Evolutionary conservation across 2,329 filamentous ascomycete species (phyloP).

Genomic region (Phialophora expanda): DNA sequence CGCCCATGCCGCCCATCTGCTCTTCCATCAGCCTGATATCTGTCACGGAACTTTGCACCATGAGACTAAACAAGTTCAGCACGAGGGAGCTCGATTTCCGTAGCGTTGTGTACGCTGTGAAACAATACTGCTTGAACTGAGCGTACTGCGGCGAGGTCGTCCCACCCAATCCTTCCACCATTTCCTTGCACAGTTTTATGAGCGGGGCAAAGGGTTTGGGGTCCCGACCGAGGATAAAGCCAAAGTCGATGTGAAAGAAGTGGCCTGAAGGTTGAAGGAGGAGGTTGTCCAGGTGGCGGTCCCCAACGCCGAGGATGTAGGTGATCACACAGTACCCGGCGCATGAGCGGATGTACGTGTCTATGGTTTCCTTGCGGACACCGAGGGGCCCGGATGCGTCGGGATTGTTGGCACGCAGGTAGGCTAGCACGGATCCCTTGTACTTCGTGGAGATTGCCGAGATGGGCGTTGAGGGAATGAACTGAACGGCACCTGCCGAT

Average conservation of each 20-base stretch:
- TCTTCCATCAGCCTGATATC: slow-evolving; percentile 92
- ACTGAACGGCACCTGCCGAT: slow-evolving; percentile 88
- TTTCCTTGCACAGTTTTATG: slow-evolving; percentile 96
- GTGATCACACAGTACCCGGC: slow-evolving; percentile 99
- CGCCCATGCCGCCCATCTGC: slow-evolving; percentile 56
- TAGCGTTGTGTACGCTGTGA: slow-evolving; percentile 88
- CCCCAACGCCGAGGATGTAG: slow-evolving; percentile 93
- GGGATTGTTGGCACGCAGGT: slow-evolving; percentile 86
- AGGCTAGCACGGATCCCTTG: slow-evolving; percentile 76
- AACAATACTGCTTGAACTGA: slow-evolving; percentile 93
- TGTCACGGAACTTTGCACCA: slow-evolving; percentile 97
- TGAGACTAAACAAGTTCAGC: slow-evolving; percentile 91
- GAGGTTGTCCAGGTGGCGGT: slow-evolving; percentile 93
- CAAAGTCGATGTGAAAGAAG: slow-evolving; percentile 99
- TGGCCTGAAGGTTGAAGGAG: slow-evolving; percentile 86
- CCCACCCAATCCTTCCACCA: slow-evolving; percentile 98
- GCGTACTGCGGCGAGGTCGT: slow-evolving; percentile 78
- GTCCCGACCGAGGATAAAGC: slow-evolving; percentile 94
- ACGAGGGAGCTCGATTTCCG: slow-evolving; percentile 90
- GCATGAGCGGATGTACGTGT: slow-evolving; percentile 94
- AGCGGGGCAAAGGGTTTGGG: slow-evolving; percentile 96
- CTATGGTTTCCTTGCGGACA: slow-evolving; percentile 88
- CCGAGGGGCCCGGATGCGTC: slow-evolving; percentile 81
- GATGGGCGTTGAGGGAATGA: slow-evolving; percentile 83
- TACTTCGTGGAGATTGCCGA: slow-evolving; percentile 84